A percentile compares a stretch with the other conserved stretches of the same genome.
These are phyloP conservation scores for Tribonema minus DNA, from an alignment of 108 stramenopile genomes.

Conservation along the genomic window DNA sequence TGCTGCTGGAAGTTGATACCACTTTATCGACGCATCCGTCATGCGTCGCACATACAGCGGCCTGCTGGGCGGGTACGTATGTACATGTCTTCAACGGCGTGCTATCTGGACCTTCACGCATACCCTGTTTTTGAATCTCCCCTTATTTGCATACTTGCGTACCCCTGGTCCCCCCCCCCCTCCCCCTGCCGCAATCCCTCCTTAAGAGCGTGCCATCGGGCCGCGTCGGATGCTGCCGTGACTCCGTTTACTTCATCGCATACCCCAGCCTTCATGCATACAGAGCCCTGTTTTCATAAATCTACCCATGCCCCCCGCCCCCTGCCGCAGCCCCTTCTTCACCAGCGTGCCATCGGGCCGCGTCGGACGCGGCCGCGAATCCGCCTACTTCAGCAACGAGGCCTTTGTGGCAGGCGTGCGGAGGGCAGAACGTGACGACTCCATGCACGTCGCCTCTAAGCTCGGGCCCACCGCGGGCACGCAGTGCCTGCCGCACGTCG, in stretches of 20 bases:
- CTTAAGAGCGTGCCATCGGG: slow-evolving; percentile 84
- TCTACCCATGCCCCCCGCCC: too few relatives aligned
- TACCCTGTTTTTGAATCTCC: too few relatives aligned
- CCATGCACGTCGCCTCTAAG: slow-evolving; percentile 14
- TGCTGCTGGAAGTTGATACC: too few relatives aligned
- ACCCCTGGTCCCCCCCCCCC: too few relatives aligned
- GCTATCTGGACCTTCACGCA: too few relatives aligned
- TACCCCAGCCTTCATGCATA: too few relatives aligned
- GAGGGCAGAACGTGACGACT: slow-evolving; percentile 28
- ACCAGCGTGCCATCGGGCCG: slow-evolving; percentile 83
- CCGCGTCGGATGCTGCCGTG: slow-evolving; percentile 64
- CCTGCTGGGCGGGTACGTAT: slow-evolving; percentile 83
- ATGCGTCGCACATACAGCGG: slow-evolving; percentile 68
- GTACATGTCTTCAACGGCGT: too few relatives aligned
- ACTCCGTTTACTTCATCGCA: slow-evolving; percentile 62
- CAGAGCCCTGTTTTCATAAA: too few relatives aligned
- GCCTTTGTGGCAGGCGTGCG: slow-evolving; percentile 55
- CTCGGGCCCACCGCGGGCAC: slow-evolving; percentile 24
- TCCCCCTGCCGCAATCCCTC: too few relatives aligned
- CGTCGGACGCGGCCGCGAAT: slow-evolving; percentile 62
- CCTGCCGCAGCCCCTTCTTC: slow-evolving; percentile 83
- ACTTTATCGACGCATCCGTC: slow-evolving; percentile 68
- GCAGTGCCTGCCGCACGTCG: slow-evolving; percentile 18
- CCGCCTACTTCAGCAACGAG: slow-evolving; percentile 68
- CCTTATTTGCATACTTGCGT: too few relatives aligned